Percentiles rank a stretch among this genome's conserved stretches.
These are phyloP conservation scores for Sordariomycetes sp. DNA, from an alignment of 2,329 filamentous ascomycete species.

Conservation along the genomic window DNA sequence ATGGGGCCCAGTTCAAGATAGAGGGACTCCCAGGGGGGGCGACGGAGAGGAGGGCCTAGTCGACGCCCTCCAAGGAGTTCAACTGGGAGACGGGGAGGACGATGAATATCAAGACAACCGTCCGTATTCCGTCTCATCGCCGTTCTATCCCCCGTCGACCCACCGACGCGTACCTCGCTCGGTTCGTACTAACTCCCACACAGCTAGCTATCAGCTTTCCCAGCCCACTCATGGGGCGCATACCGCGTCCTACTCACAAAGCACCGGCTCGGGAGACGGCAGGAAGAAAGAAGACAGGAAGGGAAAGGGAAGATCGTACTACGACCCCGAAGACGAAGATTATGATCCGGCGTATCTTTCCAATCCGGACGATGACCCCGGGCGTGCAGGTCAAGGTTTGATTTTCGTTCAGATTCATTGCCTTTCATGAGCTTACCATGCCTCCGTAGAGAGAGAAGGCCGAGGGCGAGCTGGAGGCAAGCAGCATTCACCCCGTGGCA, in stretches of 20 bases:
- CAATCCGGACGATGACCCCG: constrained; percentile 24
- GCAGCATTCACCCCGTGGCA: too few relatives aligned
- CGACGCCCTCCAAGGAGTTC: not conserved
- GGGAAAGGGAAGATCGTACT: constrained; percentile 3
- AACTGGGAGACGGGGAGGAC: constrained; percentile 4
- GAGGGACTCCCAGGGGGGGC: not conserved
- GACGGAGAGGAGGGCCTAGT: not conserved
- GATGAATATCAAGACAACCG: not conserved
- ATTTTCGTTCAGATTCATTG: not conserved
- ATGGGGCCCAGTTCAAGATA: not conserved
- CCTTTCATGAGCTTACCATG: not conserved
- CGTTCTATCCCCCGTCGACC: not conserved
- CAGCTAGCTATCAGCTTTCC: not conserved
- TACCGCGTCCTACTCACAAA: not conserved
- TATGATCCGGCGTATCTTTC: constrained; percentile 6
- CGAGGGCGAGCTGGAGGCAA: not conserved
- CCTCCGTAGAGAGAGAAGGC: not conserved
- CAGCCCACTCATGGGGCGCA: not conserved
- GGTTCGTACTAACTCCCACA: not conserved
- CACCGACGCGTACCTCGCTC: not conserved
- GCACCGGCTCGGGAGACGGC: not conserved
- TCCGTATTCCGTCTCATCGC: not conserved
- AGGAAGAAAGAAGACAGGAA: constrained; percentile 2
- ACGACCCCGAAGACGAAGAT: constrained; percentile 2
- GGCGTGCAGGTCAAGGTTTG: not conserved